phyloP scores from a whole-genome alignment of 2,329 filamentous ascomycete species.

The Talaromyces sp. region DNA sequence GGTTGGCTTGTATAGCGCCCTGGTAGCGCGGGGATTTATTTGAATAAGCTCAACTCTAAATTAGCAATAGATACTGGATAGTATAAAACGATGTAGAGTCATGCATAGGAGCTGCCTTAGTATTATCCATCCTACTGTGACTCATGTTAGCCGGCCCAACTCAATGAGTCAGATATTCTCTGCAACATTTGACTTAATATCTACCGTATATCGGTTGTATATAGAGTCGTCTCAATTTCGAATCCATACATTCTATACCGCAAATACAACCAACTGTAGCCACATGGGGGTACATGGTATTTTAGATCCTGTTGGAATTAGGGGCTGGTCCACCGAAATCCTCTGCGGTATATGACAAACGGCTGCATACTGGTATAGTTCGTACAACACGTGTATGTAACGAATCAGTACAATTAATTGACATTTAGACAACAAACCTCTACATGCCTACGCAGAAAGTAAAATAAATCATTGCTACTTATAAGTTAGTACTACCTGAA shows the following conservation, averaged over 20 bases:
- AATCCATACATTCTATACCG: neutral
- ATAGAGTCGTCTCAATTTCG: neutral
- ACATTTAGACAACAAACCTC: too few relatives aligned
- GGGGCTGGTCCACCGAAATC: neutral
- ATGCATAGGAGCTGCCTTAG: neutral
- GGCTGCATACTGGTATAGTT: neutral
- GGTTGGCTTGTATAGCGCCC: neutral
- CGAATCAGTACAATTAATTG: neutral
- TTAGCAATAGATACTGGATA: neutral
- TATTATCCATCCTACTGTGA: neutral
- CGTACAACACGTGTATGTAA: neutral
- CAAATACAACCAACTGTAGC: neutral
- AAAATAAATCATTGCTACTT: neutral
- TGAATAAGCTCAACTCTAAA: neutral
- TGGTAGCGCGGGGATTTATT: neutral
- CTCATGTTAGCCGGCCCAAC: neutral
- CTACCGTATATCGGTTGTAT: neutral
- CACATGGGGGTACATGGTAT: neutral
- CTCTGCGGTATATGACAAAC: neutral
- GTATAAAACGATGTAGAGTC: neutral
- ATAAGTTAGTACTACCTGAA: neutral
- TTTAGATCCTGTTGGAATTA: neutral
- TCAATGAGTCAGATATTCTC: too few relatives aligned
- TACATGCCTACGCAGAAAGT: neutral
- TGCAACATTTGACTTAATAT: neutral